Evolutionary conservation across 31 red algal species (phyloP).

Genomic region (Odonthalia washingtoniensis): DNA sequence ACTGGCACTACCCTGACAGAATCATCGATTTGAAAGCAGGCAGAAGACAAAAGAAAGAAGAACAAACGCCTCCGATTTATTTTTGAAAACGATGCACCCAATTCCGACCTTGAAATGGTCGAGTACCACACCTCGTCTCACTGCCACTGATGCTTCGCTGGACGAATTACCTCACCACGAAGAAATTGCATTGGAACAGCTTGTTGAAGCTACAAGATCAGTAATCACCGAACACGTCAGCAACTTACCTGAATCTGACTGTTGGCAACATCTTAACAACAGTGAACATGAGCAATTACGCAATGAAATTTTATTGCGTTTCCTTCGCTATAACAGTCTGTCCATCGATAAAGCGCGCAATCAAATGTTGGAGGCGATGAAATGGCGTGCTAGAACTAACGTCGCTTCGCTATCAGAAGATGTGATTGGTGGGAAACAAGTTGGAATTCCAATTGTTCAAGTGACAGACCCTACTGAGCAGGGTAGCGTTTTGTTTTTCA

Average conservation of each 20-base stretch:
- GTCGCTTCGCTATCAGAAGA: neutral
- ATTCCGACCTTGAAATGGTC: no score
- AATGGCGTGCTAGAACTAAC: slow-evolving; percentile 38
- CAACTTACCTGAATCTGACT: neutral
- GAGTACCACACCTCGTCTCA: no score
- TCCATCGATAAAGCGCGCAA: slow-evolving; percentile 12
- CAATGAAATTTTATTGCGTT: slow-evolving; percentile 47
- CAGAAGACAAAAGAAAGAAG: no score
- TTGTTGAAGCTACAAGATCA: neutral
- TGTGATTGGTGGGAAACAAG: slow-evolving; percentile 11
- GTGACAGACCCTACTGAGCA: neutral
- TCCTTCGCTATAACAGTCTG: slow-evolving; percentile 46
- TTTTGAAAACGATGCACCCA: no score
- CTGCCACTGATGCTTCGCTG: neutral
- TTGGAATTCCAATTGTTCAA: slow-evolving; percentile 44
- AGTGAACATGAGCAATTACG: neutral
- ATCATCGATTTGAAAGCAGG: no score
- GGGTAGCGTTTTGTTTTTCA: slow-evolving; percentile 45
- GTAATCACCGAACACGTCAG: neutral
- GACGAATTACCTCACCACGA: neutral
- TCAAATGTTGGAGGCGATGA: slow-evolving; percentile 33
- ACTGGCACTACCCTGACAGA: no score
- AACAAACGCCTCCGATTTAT: no score
- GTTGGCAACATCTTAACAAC: neutral
- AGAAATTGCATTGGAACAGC: neutral